Evolutionary conservation across 139 green algal genomes (phyloP).

Genomic region (Zygnema circumcarinatum): DNA sequence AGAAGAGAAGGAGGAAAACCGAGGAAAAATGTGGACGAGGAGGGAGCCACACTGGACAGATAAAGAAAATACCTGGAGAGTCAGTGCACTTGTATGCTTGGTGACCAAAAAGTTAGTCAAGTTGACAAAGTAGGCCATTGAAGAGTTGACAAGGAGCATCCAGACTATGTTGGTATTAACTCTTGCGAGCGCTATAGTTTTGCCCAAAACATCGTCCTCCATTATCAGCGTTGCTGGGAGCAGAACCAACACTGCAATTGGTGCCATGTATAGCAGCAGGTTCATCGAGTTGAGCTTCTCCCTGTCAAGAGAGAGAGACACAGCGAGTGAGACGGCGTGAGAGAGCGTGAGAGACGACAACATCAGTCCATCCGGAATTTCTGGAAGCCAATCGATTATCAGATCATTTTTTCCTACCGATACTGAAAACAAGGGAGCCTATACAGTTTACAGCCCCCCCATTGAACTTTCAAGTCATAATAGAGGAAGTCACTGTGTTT

Average conservation of each 20-base stretch:
- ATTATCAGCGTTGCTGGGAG: constrained; percentile 75
- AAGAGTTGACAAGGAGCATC: constrained; percentile 81
- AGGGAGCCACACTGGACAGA: not conserved
- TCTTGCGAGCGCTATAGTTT: constrained; percentile 36
- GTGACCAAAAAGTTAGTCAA: constrained; percentile 98
- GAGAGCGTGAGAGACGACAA: not conserved
- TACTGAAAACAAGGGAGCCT: too few species aligned
- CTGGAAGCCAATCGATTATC: too few species aligned
- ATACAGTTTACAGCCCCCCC: too few species aligned
- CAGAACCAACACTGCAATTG: constrained; percentile 74
- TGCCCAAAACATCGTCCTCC: constrained; percentile 70
- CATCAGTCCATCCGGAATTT: too few species aligned
- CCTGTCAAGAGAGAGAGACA: constrained; percentile 39
- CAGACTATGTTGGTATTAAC: constrained; percentile 54
- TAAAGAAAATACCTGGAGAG: constrained; percentile 80
- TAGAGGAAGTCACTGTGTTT: too few species aligned
- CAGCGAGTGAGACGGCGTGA: not conserved
- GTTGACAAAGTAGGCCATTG: constrained; percentile 93
- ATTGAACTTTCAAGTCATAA: too few species aligned
- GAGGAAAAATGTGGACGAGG: not conserved
- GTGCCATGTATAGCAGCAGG: constrained; percentile 93
- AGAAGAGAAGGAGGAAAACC: not conserved
- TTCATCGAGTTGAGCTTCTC: constrained; percentile 91
- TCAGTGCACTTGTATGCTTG: constrained; percentile 91
- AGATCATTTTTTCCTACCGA: too few species aligned